Conservation (phyloP, 1,139 yeast species). For the Scheffersomyces illinoinensis region DNA sequence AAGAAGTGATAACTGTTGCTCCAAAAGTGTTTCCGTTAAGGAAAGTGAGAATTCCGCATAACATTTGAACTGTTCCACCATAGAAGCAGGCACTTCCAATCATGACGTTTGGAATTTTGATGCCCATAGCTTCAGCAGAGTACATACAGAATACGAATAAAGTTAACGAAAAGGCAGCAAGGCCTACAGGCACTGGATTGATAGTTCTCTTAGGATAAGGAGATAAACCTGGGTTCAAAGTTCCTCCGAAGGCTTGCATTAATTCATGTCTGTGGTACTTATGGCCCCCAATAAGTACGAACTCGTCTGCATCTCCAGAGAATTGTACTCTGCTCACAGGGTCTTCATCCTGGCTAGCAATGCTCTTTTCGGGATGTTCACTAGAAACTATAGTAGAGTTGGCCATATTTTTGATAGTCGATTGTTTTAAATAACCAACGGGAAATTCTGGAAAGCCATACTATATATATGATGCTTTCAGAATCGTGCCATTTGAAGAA, state of each 20-base stretch:
- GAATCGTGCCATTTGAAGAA: neutral
- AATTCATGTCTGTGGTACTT: constrained; percentile 33
- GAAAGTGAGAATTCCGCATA: constrained; percentile 57
- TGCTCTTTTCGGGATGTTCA: neutral
- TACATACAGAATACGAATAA: constrained; percentile 75
- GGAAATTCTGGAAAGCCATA: neutral
- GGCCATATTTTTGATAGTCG: neutral
- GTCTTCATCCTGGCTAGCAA: neutral
- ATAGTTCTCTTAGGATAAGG: constrained; percentile 72
- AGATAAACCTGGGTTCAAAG: constrained; percentile 49
- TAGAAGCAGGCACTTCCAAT: constrained; percentile 48
- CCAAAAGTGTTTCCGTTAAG: constrained; percentile 35
- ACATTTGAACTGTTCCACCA: constrained; percentile 48
- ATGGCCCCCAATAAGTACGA: constrained; percentile 29
- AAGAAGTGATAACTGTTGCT: constrained; percentile 35
- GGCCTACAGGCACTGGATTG: constrained; percentile 87
- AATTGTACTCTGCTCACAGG: constrained; percentile 2
- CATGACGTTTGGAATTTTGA: constrained; percentile 49
- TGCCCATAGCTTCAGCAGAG: constrained; percentile 53
- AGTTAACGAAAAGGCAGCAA: constrained; percentile 81
- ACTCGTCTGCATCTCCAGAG: constrained; percentile 24
- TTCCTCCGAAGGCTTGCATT: constrained; percentile 39
- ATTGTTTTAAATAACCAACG: neutral
- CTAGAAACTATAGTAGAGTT: neutral
- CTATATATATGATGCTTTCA: neutral